phyloP scores from a whole-genome alignment of 1,284 basidiomycete species.

The Gomphus bonarii region DNA sequence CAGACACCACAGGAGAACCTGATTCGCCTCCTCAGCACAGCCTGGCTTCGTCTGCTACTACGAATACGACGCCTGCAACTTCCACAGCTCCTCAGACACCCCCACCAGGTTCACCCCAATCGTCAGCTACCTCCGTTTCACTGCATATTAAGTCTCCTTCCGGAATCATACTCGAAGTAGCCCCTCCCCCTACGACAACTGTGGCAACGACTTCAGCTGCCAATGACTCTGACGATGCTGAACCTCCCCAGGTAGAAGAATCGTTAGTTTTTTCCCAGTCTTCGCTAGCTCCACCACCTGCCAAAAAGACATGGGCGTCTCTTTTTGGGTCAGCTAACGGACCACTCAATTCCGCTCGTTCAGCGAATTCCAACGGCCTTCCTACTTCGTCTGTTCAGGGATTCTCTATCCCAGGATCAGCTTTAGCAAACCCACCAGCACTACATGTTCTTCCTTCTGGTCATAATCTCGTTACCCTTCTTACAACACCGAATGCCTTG shows the following conservation, averaged over 20 bases:
- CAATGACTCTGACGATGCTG: conserved; percentile 13
- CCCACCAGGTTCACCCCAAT: conserved; percentile 45
- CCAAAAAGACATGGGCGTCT: conserved; percentile 70
- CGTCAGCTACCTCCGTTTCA: conserved; percentile 50
- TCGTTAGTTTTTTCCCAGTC: neutral
- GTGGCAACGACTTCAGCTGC: conserved; percentile 9
- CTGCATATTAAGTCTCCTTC: conserved; percentile 20
- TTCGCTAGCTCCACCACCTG: conserved; percentile 19
- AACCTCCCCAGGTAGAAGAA: conserved; percentile 14
- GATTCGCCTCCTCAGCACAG: neutral
- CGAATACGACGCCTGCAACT: conserved; percentile 28
- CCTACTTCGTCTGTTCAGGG: conserved; percentile 58
- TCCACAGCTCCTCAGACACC: conserved; percentile 36
- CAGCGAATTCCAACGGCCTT: conserved; percentile 28
- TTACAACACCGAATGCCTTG: conserved; percentile 27
- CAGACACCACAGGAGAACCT: neutral
- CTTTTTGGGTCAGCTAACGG: conserved; percentile 42
- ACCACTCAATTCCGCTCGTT: conserved; percentile 24
- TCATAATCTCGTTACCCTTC: conserved; percentile 44
- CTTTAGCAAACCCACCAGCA: conserved; percentile 15
- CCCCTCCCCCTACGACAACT: neutral
- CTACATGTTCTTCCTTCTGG: conserved; percentile 27
- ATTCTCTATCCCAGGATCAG: conserved; percentile 49
- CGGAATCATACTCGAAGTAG: neutral
- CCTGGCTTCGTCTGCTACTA: conserved; percentile 25